A percentile compares a stretch with the other conserved stretches of the same genome.
Conservation (phyloP, 495 filamentous ascomycete genomes). For the Rhizodiscina lignyota region DNA sequence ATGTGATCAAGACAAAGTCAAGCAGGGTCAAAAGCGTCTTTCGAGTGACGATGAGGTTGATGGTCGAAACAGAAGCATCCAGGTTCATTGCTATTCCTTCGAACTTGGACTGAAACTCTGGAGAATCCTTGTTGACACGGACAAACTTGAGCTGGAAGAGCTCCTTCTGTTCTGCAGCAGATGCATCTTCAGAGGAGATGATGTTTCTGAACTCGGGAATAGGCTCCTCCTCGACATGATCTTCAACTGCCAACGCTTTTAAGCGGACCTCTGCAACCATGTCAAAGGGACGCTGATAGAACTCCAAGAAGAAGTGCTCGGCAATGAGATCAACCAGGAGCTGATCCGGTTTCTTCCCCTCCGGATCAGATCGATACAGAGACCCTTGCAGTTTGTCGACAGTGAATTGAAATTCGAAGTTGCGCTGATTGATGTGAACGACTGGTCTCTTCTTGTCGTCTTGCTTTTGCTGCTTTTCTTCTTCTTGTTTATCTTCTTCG, state of each 20-base stretch:
- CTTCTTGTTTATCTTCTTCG: slow-evolving; percentile 38
- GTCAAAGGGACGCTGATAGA: slow-evolving; percentile 74
- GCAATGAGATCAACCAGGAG: slow-evolving; percentile 83
- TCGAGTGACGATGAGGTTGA: slow-evolving; percentile 86
- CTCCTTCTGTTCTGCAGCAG: slow-evolving; percentile 55
- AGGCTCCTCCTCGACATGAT: slow-evolving; percentile 81
- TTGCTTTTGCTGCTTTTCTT: slow-evolving; percentile 46
- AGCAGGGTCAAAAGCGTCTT: slow-evolving; percentile 87
- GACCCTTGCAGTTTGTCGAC: slow-evolving; percentile 88
- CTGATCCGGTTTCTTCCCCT: slow-evolving; percentile 58
- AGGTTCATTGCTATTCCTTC: slow-evolving; percentile 88
- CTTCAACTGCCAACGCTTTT: slow-evolving; percentile 77
- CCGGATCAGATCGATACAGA: slow-evolving; percentile 70
- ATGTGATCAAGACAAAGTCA: slow-evolving; percentile 90
- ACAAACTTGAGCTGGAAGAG: slow-evolving; percentile 79
- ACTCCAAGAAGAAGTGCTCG: slow-evolving; percentile 72
- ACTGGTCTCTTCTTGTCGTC: slow-evolving; percentile 31
- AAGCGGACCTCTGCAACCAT: slow-evolving; percentile 82
- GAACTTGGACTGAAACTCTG: slow-evolving; percentile 79
- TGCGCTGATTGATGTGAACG: slow-evolving; percentile 64
- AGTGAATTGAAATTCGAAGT: slow-evolving; percentile 90
- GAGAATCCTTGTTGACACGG: slow-evolving; percentile 77
- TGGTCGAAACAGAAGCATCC: slow-evolving; percentile 81
- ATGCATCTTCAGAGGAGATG: slow-evolving; percentile 68
- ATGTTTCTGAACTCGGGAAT: slow-evolving; percentile 91